Evolutionary conservation across 2,329 filamentous ascomycete genomes (phyloP), one percentile per base, ranked within the genome.

Genomic region (Venturia carpophila): DNA sequence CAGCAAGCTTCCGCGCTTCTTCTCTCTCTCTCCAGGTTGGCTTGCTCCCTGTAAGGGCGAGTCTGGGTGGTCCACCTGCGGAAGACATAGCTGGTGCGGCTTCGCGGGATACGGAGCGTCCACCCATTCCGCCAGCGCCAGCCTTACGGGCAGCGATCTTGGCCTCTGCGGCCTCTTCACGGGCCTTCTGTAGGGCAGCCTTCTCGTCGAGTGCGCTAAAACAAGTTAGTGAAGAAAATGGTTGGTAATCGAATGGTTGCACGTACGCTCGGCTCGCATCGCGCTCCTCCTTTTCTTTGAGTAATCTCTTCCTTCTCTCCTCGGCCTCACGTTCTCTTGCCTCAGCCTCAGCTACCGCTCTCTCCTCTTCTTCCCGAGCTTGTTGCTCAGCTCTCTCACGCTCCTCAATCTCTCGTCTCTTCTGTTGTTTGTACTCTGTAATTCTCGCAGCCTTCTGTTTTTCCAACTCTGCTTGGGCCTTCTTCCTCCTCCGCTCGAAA

Each of bases 401-500:
- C 79, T 95, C 91, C 66, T 86, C 84, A 30, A 60, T 41, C 78
- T 95, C 91, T 66, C 86, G 84, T 80, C 87, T 91, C 84, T 97
- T 92, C 65, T 89, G 87, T 39, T 61, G 34, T 71, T 90, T 88
- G 73, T 90, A 86, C 76, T 97, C 92, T 83, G 91, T 93, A 79
- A 92, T 87, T 72, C 94, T 90, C 69, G 87, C 84, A 47, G 88
- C 85, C 78, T 97, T 96, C 80, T 95, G 91, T 77, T 89, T 89
- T 81, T 97, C 90, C 66, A 97, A 84, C 75, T 99, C 94, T 69
- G 89, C 87, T 82, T 97, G 92, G 41, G 94, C 94, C 72, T 91
- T 88, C 76, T 89, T 92, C 74, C 90, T 90, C 69, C 92, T 90
- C 81, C 90, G 93, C 83, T 97, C 94, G 71, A 97, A 99, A 77